phyloP scores from a whole-genome alignment of 2,329 filamentous ascomycete species.

The Tolypocladium cylindrosporum region DNA sequence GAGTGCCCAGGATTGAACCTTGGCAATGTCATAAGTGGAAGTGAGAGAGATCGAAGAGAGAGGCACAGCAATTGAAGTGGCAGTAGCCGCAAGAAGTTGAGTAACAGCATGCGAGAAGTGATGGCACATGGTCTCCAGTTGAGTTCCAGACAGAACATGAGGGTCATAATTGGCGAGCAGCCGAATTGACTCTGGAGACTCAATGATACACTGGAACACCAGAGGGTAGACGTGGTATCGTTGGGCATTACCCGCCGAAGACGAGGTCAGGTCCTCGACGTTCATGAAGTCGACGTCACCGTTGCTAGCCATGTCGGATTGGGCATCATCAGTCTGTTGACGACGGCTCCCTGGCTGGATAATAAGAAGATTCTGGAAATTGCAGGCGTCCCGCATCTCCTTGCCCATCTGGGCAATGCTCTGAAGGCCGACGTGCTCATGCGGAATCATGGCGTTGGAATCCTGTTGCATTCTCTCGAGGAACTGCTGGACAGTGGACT shows the following conservation, averaged over 20 bases:
- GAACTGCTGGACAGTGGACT: slow-evolving; percentile 4
- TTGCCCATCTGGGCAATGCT: slow-evolving; percentile 2
- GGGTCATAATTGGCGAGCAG: not conserved
- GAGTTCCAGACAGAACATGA: not conserved
- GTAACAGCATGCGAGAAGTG: slow-evolving; percentile 3
- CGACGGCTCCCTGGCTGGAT: not conserved
- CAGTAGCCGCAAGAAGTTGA: not conserved
- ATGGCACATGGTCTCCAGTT: slow-evolving; percentile 1
- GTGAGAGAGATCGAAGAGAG: not conserved
- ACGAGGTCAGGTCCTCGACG: not conserved
- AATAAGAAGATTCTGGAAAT: slow-evolving; percentile 2
- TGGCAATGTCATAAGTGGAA: not conserved
- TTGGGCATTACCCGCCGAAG: not conserved
- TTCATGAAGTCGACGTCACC: not conserved
- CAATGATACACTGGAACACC: not conserved
- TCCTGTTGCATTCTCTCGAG: slow-evolving; percentile 9
- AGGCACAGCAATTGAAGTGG: not conserved
- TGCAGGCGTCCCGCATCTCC: not conserved
- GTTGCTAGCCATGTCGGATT: not conserved
- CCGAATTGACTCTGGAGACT: not conserved
- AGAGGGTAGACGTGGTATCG: not conserved
- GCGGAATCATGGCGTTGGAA: slow-evolving; percentile 6
- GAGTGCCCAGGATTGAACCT: not conserved
- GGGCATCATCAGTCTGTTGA: not conserved
- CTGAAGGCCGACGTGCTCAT: slow-evolving; percentile 9